These are phyloP conservation scores for Penicillium sp. DNA, from an alignment of 2,329 filamentous ascomycete species.

Conservation along the genomic window DNA sequence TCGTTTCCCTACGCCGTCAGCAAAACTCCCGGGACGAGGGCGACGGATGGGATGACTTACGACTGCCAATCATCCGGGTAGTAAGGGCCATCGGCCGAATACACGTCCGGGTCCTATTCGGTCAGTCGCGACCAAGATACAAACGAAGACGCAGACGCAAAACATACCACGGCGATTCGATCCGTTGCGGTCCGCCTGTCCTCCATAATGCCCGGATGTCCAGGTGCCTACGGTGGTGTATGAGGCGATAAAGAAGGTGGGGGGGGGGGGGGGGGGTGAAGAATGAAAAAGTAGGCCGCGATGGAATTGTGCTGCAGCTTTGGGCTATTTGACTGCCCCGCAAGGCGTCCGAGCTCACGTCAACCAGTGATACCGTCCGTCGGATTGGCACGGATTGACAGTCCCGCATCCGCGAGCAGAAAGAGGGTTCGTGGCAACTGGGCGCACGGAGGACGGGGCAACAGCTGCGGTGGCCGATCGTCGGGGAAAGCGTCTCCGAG, in stretches of 20 bases:
- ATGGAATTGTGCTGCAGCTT: not conserved
- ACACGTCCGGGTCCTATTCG: slow-evolving; percentile 11
- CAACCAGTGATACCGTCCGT: not conserved
- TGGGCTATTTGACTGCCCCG: not conserved
- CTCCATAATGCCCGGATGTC: not conserved
- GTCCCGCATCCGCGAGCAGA: not conserved
- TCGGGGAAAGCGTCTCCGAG: not conserved
- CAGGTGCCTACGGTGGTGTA: not conserved
- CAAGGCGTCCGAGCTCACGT: not conserved
- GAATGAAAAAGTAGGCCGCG: not conserved
- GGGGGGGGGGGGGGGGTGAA: not conserved
- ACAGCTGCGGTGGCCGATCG: not conserved
- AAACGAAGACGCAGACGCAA: no score
- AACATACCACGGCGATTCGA: not conserved
- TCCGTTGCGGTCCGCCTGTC: not conserved
- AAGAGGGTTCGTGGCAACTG: not conserved
- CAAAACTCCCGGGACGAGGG: not conserved
- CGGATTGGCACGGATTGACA: not conserved
- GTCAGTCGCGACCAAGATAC: not conserved
- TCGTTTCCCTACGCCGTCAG: slow-evolving; percentile 9
- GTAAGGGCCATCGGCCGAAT: not conserved
- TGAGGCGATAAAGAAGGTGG: not conserved
- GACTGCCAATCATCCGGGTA: slow-evolving; percentile 18
- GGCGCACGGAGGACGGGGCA: not conserved
- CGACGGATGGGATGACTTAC: slow-evolving; percentile 2